Conservation (phyloP, 345 rosid species). For the Cardamine resedifolia region DNA sequence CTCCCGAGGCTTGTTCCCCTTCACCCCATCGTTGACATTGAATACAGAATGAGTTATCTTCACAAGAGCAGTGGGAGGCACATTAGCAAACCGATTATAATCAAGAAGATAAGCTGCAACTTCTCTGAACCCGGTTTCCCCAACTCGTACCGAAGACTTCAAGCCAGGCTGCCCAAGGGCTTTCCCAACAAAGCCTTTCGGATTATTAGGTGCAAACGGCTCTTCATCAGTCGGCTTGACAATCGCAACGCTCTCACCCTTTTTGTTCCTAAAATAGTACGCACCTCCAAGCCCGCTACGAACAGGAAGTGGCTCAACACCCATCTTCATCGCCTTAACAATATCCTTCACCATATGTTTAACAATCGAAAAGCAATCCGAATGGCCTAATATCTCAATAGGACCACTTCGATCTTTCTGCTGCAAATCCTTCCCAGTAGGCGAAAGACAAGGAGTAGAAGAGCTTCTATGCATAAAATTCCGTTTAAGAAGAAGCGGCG, state of each 20-base stretch:
- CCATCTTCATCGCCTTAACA: constrained; percentile 79
- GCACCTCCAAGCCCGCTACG: constrained; percentile 96
- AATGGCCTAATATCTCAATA: constrained; percentile 82
- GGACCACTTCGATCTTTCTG: constrained; percentile 84
- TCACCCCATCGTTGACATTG: constrained; percentile 82
- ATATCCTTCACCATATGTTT: constrained; percentile 63
- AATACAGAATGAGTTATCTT: constrained; percentile 92
- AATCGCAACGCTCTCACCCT: constrained; percentile 79
- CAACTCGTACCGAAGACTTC: constrained; percentile 94
- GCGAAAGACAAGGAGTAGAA: constrained; percentile 97
- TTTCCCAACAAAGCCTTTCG: constrained; percentile 96
- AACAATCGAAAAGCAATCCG: constrained; percentile 48
- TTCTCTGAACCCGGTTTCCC: constrained; percentile 95
- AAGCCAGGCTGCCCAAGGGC: constrained; percentile 96
- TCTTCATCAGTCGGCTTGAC: constrained; percentile 99
- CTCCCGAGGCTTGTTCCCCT: constrained; percentile 57
- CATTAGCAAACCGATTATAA: constrained; percentile 72
- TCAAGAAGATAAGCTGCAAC: constrained; percentile 99
- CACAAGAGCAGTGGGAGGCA: constrained; percentile 94
- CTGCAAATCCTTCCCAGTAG: constrained; percentile 74
- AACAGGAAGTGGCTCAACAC: constrained; percentile 81
- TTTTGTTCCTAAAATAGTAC: constrained; percentile 72
- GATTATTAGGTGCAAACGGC: constrained; percentile 99
- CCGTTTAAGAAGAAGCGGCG: constrained; percentile 83
- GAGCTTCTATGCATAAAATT: constrained; percentile 85